phyloP scores from a whole-genome alignment of 169 alveolate genomes.

The Condylostoma magnum region DNA sequence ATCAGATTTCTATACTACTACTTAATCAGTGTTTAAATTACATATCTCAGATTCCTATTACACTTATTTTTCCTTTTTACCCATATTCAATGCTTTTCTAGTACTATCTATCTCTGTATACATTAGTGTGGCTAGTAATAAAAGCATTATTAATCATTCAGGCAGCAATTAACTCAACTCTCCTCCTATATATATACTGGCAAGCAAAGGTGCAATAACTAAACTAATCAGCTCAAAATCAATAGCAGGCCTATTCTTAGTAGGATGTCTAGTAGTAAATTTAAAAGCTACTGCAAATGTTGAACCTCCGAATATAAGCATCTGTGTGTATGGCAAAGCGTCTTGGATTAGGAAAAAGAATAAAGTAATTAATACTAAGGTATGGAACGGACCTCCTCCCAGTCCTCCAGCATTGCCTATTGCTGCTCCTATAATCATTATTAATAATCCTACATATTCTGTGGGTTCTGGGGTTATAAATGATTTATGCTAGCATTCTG shows the following conservation, averaged over 20 bases:
- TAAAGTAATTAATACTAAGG: not conserved
- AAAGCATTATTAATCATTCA: no score
- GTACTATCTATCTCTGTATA: no score
- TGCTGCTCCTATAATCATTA: slow-evolving; percentile 1
- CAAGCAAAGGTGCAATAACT: not conserved
- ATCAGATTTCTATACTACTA: no score
- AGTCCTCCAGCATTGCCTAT: slow-evolving; percentile 7
- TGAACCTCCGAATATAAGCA: not conserved
- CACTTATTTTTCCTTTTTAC: no score
- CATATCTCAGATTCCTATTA: no score
- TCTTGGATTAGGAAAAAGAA: not conserved
- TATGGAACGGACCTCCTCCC: slow-evolving; percentile 1
- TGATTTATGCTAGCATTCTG: not conserved
- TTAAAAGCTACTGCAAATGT: not conserved
- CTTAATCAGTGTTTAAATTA: no score
- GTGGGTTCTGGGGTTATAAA: no score
- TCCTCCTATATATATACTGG: not conserved
- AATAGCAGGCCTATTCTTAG: slow-evolving; percentile 11
- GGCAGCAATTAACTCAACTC: no score
- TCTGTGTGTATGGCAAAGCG: not conserved
- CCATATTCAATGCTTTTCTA: no score
- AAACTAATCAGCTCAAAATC: not conserved
- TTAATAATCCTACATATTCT: no score
- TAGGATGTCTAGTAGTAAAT: not conserved
- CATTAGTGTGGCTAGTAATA: no score